A percentile compares a stretch with the other conserved stretches of the same genome.
These are phyloP conservation scores for Xylaria sp. DNA, from an alignment of 2,329 filamentous ascomycete genomes.

Conservation along the genomic window DNA sequence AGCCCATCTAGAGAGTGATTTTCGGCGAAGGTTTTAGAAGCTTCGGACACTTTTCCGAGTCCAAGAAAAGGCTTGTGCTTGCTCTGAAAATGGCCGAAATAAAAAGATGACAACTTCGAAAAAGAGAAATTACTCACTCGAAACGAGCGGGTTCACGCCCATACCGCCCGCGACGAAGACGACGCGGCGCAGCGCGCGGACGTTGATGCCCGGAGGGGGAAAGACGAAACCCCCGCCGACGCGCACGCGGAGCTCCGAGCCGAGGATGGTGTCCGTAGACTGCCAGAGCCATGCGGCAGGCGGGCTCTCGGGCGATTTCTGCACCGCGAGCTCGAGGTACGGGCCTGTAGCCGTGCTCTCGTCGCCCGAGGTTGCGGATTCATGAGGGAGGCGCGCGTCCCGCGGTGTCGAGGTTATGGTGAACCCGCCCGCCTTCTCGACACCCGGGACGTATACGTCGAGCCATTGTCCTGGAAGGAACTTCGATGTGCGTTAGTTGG, in stretches of 20 bases:
- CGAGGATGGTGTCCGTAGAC: constrained; percentile 63
- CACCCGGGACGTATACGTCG: constrained; percentile 78
- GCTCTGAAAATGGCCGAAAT: too few species aligned
- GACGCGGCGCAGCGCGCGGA: constrained; percentile 62
- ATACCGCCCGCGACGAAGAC: constrained; percentile 85
- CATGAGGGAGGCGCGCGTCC: constrained; percentile 53
- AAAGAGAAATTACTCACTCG: too few species aligned
- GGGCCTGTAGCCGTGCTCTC: not conserved
- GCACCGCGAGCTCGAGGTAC: constrained; percentile 82
- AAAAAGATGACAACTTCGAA: too few species aligned
- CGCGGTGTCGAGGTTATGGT: constrained; percentile 83
- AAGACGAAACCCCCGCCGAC: constrained; percentile 85
- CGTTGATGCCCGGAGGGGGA: constrained; percentile 67
- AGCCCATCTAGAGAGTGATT: too few species aligned
- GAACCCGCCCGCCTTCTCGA: constrained; percentile 81
- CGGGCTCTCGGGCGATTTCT: constrained; percentile 75
- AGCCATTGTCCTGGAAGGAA: constrained; percentile 90
- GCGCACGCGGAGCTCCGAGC: constrained; percentile 69
- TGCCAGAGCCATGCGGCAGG: constrained; percentile 82
- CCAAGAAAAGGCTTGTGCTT: too few species aligned
- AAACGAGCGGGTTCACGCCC: constrained; percentile 83
- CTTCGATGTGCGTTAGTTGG: constrained; percentile 50
- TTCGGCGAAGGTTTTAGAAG: too few species aligned
- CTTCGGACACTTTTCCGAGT: too few species aligned
- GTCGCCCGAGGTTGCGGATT: too few species aligned